A percentile compares a stretch with the other conserved stretches of the same genome.
Conservation (phyloP, 2,329 filamentous ascomycete genomes). For the Colletotrichum paranaense region DNA sequence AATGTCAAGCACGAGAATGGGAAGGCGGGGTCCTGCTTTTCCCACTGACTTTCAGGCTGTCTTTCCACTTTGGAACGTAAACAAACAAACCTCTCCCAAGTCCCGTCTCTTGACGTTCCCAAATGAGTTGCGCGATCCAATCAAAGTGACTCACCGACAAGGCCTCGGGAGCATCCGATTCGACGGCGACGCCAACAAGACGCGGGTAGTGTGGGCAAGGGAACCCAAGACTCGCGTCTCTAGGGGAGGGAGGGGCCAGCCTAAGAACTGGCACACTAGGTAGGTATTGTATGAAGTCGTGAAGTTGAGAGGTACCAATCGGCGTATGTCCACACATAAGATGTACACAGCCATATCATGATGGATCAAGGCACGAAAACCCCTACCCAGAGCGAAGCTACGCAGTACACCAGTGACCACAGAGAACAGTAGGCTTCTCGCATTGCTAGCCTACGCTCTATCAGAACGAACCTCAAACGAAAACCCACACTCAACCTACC, state of each 20-base stretch:
- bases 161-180: constrained; percentile 24
- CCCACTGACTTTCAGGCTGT: not conserved
- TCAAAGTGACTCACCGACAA: not conserved
- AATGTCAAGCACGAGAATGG: constrained; percentile 20
- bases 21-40: constrained; percentile 25
- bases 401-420: too few species aligned
- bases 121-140: not conserved
- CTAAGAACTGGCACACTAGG: too few species aligned
- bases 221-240: too few species aligned
- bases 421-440: not conserved
- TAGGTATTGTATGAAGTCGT: not conserved
- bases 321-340: not conserved
- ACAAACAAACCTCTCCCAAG: constrained; percentile 20
- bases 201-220: not conserved
- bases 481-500: not conserved
- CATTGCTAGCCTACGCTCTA: not conserved
- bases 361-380: not conserved
- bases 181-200: constrained; percentile 10
- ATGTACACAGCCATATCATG: not conserved
- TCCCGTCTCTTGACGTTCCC: not conserved
- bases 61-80: constrained; percentile 10
- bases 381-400: not conserved
- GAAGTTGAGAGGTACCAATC: too few species aligned
- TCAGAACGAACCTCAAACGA: not conserved
- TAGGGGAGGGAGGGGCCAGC: too few species aligned